These are phyloP conservation scores for Yarrowia bubula DNA, from an alignment of 805 yeast genomes.

Conservation along the genomic window DNA sequence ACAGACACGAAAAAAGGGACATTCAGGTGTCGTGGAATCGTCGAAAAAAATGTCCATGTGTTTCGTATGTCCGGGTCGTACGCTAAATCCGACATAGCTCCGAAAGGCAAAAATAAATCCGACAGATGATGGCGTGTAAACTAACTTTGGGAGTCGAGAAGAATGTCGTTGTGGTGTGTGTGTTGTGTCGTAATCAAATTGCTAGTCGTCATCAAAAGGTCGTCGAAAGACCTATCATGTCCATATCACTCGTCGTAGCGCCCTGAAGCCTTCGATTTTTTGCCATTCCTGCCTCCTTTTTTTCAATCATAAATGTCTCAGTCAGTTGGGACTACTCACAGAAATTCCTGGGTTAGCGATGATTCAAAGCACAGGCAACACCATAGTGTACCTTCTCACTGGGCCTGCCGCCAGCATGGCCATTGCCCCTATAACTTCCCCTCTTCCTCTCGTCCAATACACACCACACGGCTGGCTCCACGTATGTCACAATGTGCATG, in stretches of 20 bases:
- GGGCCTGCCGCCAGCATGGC: not conserved
- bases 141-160: conserved; percentile 4
- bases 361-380: not conserved
- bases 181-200: no score
- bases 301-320: conserved; percentile 7
- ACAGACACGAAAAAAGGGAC: not conserved
- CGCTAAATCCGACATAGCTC: conserved; percentile 5
- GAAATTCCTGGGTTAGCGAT: conserved; percentile 27
- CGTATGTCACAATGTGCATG: conserved; percentile 16
- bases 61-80: not conserved
- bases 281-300: not conserved
- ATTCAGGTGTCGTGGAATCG: not conserved
- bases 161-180: not conserved
- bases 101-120: conserved; percentile 1
- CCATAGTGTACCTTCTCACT: not conserved
- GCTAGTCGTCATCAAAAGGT: no score
- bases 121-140: conserved; percentile 1
- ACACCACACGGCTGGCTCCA: conserved; percentile 11
- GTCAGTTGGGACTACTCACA: conserved; percentile 27
- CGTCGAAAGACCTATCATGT: not conserved
- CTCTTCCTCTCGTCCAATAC: not conserved
- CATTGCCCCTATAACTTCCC: not conserved
- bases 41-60: no score
- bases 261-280: no score
- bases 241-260: no score